Evolutionary conservation across 2,329 filamentous ascomycete genomes (phyloP).

Genomic region (Paramyrothecium roridum): DNA sequence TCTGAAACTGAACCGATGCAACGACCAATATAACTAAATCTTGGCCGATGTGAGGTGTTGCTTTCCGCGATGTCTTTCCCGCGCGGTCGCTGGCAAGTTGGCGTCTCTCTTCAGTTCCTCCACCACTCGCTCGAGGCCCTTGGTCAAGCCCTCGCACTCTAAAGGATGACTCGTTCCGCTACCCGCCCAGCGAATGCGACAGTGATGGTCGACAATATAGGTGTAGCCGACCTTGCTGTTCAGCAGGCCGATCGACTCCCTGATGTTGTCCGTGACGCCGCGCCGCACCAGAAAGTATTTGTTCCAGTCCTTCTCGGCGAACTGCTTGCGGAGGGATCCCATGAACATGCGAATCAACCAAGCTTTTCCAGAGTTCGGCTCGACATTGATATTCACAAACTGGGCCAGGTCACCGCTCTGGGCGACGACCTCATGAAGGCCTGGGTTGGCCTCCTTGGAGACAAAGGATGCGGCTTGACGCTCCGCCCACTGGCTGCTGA

Average conservation of each 20-base stretch:
- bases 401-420: constrained; percentile 58
- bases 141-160: constrained; percentile 66
- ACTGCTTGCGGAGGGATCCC: constrained; percentile 45
- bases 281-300: constrained; percentile 60
- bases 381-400: constrained; percentile 81
- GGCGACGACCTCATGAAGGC: constrained; percentile 60
- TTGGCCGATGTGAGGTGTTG: constrained; percentile 22
- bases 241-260: constrained; percentile 65
- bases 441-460: constrained; percentile 62
- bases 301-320: constrained; percentile 52
- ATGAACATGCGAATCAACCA: constrained; percentile 57
- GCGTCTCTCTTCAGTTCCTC: constrained; percentile 48
- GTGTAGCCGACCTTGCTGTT: constrained; percentile 94
- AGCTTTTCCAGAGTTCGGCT: constrained; percentile 72
- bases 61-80: constrained; percentile 28
- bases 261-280: constrained; percentile 58
- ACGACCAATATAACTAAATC: constrained; percentile 16
- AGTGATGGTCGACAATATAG: constrained; percentile 83
- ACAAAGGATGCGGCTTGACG: constrained; percentile 73
- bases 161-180: constrained; percentile 65
- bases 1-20: not conserved
- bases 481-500: constrained; percentile 83
- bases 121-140: constrained; percentile 60
- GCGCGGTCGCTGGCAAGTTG: constrained; percentile 26
- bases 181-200: constrained; percentile 91